A percentile compares a stretch with the other conserved stretches of the same genome.
Evolutionary conservation across 2,329 filamentous ascomycete genomes (phyloP).

Genomic region (Colletotrichum viniferum): DNA sequence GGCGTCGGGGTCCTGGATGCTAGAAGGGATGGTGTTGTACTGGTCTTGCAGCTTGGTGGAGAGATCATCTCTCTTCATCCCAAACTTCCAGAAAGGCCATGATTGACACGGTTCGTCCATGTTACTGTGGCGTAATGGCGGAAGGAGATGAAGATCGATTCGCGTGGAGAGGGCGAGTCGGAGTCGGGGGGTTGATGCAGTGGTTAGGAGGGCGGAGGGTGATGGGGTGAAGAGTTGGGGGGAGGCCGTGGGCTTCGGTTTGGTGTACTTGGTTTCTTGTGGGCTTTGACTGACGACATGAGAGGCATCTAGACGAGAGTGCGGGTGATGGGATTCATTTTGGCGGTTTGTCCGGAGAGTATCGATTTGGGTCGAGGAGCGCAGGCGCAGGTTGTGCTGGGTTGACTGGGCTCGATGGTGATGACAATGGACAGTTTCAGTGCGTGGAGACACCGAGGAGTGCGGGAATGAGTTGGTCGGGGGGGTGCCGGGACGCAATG

Average conservation of each 20-base stretch:
- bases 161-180: background rate
- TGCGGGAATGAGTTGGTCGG: constrained; percentile 19
- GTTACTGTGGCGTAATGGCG: background rate
- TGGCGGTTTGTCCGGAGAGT: background rate
- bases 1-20: constrained; percentile 63
- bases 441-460: constrained; percentile 21
- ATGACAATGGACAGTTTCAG: constrained; percentile 20
- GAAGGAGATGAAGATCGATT: background rate
- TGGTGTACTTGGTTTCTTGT: background rate
- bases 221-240: background rate
- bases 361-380: background rate
- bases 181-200: background rate
- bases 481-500: constrained; percentile 19
- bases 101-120: constrained; percentile 61
- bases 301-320: constrained; percentile 6
- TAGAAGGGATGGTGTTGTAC: constrained; percentile 62
- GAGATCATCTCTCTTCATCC: constrained; percentile 63
- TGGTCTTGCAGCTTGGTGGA: constrained; percentile 62
- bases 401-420: constrained; percentile 8
- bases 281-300: constrained; percentile 1
- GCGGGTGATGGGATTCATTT: background rate
- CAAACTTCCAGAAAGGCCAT: constrained; percentile 69
- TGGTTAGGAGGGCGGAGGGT: background rate
- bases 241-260: constrained; percentile 13
- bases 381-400: background rate